A percentile compares a stretch with the other conserved stretches of the same genome.
These are phyloP conservation scores for Oemleria cerasiformis DNA, from an alignment of 306 rosid species.

Conservation along the genomic window DNA sequence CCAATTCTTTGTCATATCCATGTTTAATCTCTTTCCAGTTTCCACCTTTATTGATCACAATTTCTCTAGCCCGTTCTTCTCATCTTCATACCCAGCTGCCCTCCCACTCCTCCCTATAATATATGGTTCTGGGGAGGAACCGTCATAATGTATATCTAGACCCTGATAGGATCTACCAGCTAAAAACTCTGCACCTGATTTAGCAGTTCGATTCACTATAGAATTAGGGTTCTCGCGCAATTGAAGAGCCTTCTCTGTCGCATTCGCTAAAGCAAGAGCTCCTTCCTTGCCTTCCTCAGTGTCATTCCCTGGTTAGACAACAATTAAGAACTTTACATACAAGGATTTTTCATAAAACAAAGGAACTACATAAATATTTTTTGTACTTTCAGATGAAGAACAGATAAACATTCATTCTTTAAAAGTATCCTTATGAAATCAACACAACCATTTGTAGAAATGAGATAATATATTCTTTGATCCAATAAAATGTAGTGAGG, in stretches of 20 bases:
- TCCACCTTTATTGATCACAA: background rate
- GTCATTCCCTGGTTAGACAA: conserved; percentile 40
- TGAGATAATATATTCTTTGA: too few species aligned
- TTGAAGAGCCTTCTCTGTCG: conserved; percentile 70
- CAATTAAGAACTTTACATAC: background rate
- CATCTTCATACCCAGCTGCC: conserved; percentile 62
- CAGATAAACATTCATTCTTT: background rate
- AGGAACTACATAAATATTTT: too few species aligned
- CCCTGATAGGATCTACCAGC: conserved; percentile 76
- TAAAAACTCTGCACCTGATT: conserved; percentile 76
- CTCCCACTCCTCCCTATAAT: conserved; percentile 63
- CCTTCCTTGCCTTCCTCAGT: conserved; percentile 45
- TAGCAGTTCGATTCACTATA: conserved; percentile 48
- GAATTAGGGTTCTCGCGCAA: conserved; percentile 48
- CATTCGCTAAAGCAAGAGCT: conserved; percentile 54
- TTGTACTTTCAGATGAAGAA: too few species aligned
- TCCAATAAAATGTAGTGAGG: too few species aligned
- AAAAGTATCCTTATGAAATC: background rate
- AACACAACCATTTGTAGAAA: too few species aligned
- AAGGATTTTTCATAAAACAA: background rate
- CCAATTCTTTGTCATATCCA: background rate
- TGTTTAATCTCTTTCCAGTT: background rate
- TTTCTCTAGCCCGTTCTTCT: conserved; percentile 32
- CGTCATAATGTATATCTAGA: conserved; percentile 46
- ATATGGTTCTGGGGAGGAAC: conserved; percentile 52